phyloP scores from a whole-genome alignment of 2,329 filamentous ascomycete genomes.

The Trichoderma afroharzianum region DNA sequence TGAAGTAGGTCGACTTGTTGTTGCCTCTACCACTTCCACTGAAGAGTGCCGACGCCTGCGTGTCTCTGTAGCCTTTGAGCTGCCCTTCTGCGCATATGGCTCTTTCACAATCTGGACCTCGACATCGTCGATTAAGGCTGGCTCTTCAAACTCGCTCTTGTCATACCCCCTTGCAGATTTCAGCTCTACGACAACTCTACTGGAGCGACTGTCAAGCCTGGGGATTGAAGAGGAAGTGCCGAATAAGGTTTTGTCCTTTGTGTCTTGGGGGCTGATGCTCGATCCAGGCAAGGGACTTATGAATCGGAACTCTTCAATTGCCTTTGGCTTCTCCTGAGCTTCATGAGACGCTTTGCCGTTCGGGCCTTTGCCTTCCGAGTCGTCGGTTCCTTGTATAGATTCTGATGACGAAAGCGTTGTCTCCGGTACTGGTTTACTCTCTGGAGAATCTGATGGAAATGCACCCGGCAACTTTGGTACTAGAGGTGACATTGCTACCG shows the following conservation, averaged over 20 bases:
- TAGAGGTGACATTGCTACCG: neutral
- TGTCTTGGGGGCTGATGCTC: neutral
- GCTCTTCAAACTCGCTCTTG: slow-evolving; percentile 1
- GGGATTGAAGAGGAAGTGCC: neutral
- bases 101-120: slow-evolving; percentile 6
- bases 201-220: neutral
- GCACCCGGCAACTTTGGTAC: slow-evolving; percentile 12
- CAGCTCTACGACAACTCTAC: slow-evolving; percentile 15
- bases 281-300: neutral
- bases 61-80: neutral
- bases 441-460: slow-evolving; percentile 12
- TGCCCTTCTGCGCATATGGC: neutral
- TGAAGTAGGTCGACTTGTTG: neutral
- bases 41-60: slow-evolving; percentile 3
- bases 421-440: neutral
- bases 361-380: neutral
- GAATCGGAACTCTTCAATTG: neutral
- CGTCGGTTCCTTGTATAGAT: neutral
- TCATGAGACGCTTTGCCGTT: neutral
- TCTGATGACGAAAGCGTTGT: neutral
- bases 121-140: neutral
- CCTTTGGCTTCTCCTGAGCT: neutral
- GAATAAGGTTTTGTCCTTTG: neutral
- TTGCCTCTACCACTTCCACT: slow-evolving; percentile 1
- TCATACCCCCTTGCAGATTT: neutral